Evolutionary conservation across 1,139 yeast genomes (phyloP).

Genomic region (Kodamaea anthophila): DNA sequence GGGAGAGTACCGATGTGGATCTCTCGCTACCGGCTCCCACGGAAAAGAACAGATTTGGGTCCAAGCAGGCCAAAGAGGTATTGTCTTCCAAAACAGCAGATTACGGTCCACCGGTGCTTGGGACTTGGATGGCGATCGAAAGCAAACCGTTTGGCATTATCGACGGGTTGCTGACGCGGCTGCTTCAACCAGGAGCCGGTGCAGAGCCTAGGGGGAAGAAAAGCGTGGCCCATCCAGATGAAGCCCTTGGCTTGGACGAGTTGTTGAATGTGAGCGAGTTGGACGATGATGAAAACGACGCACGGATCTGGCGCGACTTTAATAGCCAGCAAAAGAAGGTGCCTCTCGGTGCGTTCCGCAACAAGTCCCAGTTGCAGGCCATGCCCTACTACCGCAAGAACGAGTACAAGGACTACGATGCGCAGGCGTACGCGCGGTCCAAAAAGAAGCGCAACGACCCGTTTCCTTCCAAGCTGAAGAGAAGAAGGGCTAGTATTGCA

Average conservation of each 20-base stretch:
- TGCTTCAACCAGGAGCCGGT: slow-evolving; percentile 28
- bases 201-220: slow-evolving; percentile 18
- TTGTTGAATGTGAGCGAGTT: slow-evolving; percentile 81
- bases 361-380: slow-evolving; percentile 44
- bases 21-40: slow-evolving; percentile 62
- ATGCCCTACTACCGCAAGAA: slow-evolving; percentile 16
- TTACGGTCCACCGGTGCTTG: slow-evolving; percentile 84
- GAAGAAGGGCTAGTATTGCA: slow-evolving; percentile 56
- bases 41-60: slow-evolving; percentile 49
- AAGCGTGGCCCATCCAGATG: slow-evolving; percentile 27
- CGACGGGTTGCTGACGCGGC: slow-evolving; percentile 86
- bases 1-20: slow-evolving; percentile 93
- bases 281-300: slow-evolving; percentile 63
- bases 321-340: slow-evolving; percentile 50
- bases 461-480: slow-evolving; percentile 22
- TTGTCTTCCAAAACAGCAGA: slow-evolving; percentile 79
- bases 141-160: slow-evolving; percentile 87
- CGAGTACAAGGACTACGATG: slow-evolving; percentile 12
- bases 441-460: slow-evolving; percentile 7
- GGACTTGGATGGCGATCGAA: slow-evolving; percentile 81
- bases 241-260: slow-evolving; percentile 76
- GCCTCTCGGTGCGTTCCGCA: slow-evolving; percentile 85
- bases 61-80: slow-evolving; percentile 82
- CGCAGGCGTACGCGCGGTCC: slow-evolving; percentile 8
- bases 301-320: slow-evolving; percentile 48